Evolutionary conservation across 495 filamentous ascomycete species (phyloP), one percentile per base, ranked within the genome.

Genomic region (Aspergillus ellipticus): DNA sequence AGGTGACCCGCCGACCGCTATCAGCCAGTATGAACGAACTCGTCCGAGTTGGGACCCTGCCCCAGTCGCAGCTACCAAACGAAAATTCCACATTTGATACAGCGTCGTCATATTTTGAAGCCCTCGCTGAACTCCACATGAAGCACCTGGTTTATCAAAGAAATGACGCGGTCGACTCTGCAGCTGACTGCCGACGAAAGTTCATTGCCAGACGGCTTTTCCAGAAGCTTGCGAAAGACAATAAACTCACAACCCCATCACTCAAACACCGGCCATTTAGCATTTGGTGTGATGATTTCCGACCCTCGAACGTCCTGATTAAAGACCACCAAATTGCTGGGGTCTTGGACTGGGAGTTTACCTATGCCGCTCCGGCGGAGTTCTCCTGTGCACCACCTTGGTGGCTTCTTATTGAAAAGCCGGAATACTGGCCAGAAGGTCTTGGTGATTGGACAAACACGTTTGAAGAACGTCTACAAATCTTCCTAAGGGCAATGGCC

Each of bases 121-220:
- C 67, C 16, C 54, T 78, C 37, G 75, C 72, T 5, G 66, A 75
- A 7, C 71, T 77, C 62, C 72, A 79, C 33, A 47, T 77, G 37
- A 60, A 57, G 42, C 66, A 72, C 24, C 66, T 78, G 7, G 29
- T 61, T 13, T 64, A 70, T 48, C 74, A 77, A 56, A 66, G 69
- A 33, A 74, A 77, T 51, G 69, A 78, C 41, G 50, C 66, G 9
- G 63, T 73, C 11, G 43, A 56, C 43, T 60, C 66, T 0, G 70
- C 63, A 31, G 67, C 75, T 21, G 74, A 75, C 46, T 72, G 65
- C 47, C 60, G 70, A 22, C 68, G 67, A 33, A 77, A 73, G 48
- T 76, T 73, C 47, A 63, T 74, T 2, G 71, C 74, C 4, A 72
- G 75, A 51, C 64, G 68, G 24, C 51, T 77, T 2, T 72, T 74